These are phyloP conservation scores for Aspergillus nanangensis DNA, from an alignment of 495 filamentous ascomycete genomes.

Conservation along the genomic window DNA sequence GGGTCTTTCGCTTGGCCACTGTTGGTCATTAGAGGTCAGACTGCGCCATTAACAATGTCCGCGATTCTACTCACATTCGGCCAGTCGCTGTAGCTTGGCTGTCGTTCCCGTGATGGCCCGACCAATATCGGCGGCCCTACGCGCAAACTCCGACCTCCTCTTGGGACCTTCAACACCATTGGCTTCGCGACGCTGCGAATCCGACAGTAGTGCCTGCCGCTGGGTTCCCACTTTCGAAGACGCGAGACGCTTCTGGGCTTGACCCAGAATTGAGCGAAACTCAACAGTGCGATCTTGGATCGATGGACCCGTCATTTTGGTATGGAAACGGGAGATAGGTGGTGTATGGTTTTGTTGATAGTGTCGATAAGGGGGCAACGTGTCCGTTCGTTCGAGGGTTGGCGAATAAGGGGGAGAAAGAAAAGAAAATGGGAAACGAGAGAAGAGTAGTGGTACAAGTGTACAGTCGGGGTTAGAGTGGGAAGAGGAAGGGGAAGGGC, in stretches of 20 bases:
- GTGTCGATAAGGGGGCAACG: neutral
- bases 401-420: neutral
- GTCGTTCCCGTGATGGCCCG: slow-evolving; percentile 87
- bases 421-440: neutral
- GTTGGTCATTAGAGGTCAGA: slow-evolving; percentile 1
- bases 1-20: slow-evolving; percentile 93
- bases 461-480: too few relatives aligned
- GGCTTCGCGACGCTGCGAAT: slow-evolving; percentile 65
- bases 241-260: slow-evolving; percentile 70
- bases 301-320: slow-evolving; percentile 55
- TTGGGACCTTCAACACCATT: slow-evolving; percentile 53
- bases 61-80: slow-evolving; percentile 58
- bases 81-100: slow-evolving; percentile 87
- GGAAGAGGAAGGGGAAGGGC: too few relatives aligned
- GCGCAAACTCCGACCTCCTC: slow-evolving; percentile 77
- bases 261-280: slow-evolving; percentile 83
- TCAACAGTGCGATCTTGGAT: slow-evolving; percentile 97
- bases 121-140: slow-evolving; percentile 84
- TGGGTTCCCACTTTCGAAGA: slow-evolving; percentile 69
- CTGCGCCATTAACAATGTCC: neutral
- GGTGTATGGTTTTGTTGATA: neutral
- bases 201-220: slow-evolving; percentile 73
- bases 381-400: neutral
- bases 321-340: neutral
- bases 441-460: too few relatives aligned